These are phyloP conservation scores for Thymus mandschuricus DNA, from an alignment of 257 asterid species.

Conservation along the genomic window DNA sequence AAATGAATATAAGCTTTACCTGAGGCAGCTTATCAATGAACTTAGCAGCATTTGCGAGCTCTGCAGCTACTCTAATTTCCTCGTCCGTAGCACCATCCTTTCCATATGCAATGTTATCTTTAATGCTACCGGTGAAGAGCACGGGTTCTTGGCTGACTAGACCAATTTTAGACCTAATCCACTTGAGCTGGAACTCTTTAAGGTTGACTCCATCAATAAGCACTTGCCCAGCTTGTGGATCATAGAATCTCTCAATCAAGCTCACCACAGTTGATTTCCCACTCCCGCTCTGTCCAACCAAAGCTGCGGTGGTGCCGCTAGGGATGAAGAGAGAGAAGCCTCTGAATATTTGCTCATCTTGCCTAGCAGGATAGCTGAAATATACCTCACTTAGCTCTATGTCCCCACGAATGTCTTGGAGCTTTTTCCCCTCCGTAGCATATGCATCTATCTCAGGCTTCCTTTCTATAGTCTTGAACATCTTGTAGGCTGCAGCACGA, in stretches of 20 bases:
- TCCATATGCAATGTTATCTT: constrained; percentile 73
- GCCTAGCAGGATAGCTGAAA: constrained; percentile 69
- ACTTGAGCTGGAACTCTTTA: constrained; percentile 62
- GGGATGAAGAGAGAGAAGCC: constrained; percentile 62
- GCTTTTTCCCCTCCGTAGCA: constrained; percentile 46
- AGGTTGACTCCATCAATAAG: constrained; percentile 62
- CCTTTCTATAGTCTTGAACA: constrained; percentile 66
- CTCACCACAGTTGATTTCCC: constrained; percentile 79
- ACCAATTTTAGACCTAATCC: constrained; percentile 74
- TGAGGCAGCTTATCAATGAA: constrained; percentile 68
- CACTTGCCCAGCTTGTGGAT: constrained; percentile 68
- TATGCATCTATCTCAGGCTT: constrained; percentile 63
- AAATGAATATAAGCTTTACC: constrained; percentile 30
- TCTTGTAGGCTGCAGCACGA: constrained; percentile 73
- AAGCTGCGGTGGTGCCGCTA: constrained; percentile 63
- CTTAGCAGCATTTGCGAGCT: constrained; percentile 72
- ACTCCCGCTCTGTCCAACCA: constrained; percentile 87
- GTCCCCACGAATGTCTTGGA: constrained; percentile 63
- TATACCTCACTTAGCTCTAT: constrained; percentile 53
- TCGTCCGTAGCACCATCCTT: constrained; percentile 64
- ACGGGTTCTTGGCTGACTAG: constrained; percentile 89
- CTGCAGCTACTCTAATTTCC: constrained; percentile 66
- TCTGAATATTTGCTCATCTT: constrained; percentile 60
- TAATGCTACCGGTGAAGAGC: constrained; percentile 67
- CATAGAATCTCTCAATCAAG: constrained; percentile 77